Base-by-base conservation (phyloP, 306 rosid genomes). In the Canavalia gladiata region DNA sequence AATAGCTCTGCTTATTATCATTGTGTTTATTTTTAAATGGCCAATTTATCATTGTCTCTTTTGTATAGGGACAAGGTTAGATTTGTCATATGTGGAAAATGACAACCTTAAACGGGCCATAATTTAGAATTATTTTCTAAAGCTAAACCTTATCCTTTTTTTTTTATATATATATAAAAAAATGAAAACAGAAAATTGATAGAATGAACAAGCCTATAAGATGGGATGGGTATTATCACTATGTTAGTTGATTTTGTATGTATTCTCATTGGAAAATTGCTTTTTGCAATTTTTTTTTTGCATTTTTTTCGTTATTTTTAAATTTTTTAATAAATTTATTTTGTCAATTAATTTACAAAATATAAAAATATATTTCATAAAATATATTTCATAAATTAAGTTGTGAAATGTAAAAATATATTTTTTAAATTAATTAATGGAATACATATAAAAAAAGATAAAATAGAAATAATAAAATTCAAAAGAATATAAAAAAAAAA, bases 1-100 rank as follows among this genome's bases (percentile, higher is more conserved):
- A 67, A 80, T n/a, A 7, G 72, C 74, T 82, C 35, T 52, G 70
- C 42, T 54, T 51, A 46, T 33, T 76, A 80, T 83, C 59, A 85
- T 81, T 81, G 79, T 76, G 79, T 83, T 83, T 72, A 54, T 52
- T 58, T 13, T 2, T 1, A 49, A 31, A 1, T 59, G 5, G n/a
- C 1, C 45, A 39, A 42, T 18, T 34, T 31, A n/a, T 63, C 39
- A 11, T 54, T 51, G 10, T 9, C 33, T 74, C 45, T 11, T 12
- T 45, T 25, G 4, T 42, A 69, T 39, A 58, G 45, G 45, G 54
- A 58, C 70, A 39, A 80, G 5, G 74, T 33, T 0, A 11, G 25
- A 30, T 33, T 34, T 49, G 71, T 25, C 25, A 18, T 18, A 18
- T 18, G 25, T 18, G 18, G 57, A 30, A 66, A 78, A 42, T 55